These are phyloP conservation scores for Orbilia javanica DNA, from an alignment of 2,329 filamentous ascomycete species.

Conservation along the genomic window DNA sequence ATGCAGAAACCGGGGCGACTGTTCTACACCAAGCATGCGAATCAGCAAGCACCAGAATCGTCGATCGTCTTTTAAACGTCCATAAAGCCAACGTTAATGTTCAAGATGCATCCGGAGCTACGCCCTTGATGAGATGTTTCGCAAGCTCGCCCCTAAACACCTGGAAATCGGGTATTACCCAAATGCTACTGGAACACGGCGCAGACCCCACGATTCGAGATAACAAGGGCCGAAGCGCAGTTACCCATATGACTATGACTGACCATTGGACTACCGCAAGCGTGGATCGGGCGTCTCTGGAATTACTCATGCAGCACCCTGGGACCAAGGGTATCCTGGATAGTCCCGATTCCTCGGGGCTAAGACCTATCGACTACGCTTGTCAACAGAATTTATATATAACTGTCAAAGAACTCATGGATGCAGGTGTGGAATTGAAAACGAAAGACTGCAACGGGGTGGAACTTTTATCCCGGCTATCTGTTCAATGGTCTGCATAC, in stretches of 20 bases:
- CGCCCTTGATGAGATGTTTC: constrained; percentile 45
- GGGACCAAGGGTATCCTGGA: constrained; percentile 5
- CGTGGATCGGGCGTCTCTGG: neutral
- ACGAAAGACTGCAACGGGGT: constrained; percentile 20
- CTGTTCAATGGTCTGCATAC: neutral
- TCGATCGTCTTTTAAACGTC: neutral
- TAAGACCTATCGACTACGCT: constrained; percentile 38
- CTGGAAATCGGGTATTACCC: neutral
- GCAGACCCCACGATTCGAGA: constrained; percentile 14
- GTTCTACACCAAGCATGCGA: constrained; percentile 38
- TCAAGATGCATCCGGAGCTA: constrained; percentile 25
- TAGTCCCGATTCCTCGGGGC: constrained; percentile 15
- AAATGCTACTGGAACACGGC: constrained; percentile 1
- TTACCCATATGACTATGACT: neutral
- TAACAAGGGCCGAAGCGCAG: constrained; percentile 1
- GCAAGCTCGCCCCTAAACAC: neutral
- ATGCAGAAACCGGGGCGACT: constrained; percentile 9
- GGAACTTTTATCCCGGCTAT: constrained; percentile 19
- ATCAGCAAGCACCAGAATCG: neutral
- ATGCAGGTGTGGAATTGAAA: constrained; percentile 9
- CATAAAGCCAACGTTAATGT: constrained; percentile 22
- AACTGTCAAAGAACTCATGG: neutral
- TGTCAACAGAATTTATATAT: neutral
- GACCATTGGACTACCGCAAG: neutral
- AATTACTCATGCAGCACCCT: neutral